These are phyloP conservation scores for Penicillium sp. DNA, from an alignment of 2,329 filamentous ascomycete species.

Conservation along the genomic window DNA sequence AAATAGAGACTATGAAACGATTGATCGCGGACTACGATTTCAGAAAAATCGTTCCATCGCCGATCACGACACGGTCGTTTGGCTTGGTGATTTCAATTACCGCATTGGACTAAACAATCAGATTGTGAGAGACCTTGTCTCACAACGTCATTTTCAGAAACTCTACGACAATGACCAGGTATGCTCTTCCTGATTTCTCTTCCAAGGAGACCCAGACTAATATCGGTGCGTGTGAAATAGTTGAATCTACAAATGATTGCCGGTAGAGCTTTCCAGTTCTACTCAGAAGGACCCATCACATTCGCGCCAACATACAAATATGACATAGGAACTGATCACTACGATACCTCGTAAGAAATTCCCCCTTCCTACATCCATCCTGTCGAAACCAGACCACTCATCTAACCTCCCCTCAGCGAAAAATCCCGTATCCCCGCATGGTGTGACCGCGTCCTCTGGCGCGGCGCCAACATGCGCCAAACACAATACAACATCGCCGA, in stretches of 20 bases:
- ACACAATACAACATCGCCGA: constrained; percentile 80
- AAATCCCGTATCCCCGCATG: constrained; percentile 95
- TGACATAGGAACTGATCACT: constrained; percentile 83
- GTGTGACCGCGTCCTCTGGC: constrained; percentile 91
- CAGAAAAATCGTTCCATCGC: constrained; percentile 89
- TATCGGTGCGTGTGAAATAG: constrained; percentile 48
- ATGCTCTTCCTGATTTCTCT: constrained; percentile 18
- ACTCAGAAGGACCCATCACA: constrained; percentile 83
- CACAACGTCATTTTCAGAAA: constrained; percentile 71
- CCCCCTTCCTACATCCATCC: not conserved
- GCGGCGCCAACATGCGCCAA: constrained; percentile 81
- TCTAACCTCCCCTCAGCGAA: constrained; percentile 62
- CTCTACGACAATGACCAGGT: constrained; percentile 92
- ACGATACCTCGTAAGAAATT: constrained; percentile 85
- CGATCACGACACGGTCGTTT: constrained; percentile 88
- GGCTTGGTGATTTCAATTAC: constrained; percentile 98
- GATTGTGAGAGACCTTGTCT: constrained; percentile 73
- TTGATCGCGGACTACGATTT: constrained; percentile 84
- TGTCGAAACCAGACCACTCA: no score
- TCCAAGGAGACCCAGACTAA: not conserved
- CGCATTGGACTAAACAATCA: constrained; percentile 85
- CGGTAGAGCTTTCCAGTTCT: constrained; percentile 85
- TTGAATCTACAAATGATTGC: constrained; percentile 96
- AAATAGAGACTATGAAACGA: constrained; percentile 90
- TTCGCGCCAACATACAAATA: constrained; percentile 97